phyloP scores from a whole-genome alignment of 2,329 filamentous ascomycete species.

The Periconia macrospinosa region DNA sequence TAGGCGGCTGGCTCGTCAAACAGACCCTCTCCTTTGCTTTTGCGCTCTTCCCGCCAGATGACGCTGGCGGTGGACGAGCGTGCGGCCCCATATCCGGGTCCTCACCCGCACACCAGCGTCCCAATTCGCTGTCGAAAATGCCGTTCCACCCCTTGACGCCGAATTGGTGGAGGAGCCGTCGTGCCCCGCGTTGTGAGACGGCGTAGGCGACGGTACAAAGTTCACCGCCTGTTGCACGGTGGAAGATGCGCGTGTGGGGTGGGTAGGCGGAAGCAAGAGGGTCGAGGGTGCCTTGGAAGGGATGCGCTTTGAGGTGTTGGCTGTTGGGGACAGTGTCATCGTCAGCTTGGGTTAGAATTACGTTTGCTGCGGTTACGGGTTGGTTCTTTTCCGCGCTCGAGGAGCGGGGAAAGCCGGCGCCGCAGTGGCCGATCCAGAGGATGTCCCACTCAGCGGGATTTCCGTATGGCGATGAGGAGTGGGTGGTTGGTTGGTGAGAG shows the following conservation, averaged over 20 bases:
- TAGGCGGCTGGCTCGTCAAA: conserved; percentile 28
- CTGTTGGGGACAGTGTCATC: conserved; percentile 26
- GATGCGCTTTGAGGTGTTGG: conserved; percentile 32
- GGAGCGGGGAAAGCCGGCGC: conserved; percentile 30
- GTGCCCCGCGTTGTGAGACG: conserved; percentile 33
- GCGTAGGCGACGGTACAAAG: conserved; percentile 35
- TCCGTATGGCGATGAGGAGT: conserved; percentile 33
- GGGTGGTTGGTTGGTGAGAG: conserved; percentile 19
- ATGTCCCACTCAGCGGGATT: conserved; percentile 44
- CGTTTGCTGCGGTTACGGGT: conserved; percentile 15
- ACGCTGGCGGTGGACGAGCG: neutral
- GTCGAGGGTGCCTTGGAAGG: conserved; percentile 30
- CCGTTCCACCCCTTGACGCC: conserved; percentile 29
- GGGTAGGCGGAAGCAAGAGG: conserved; percentile 26
- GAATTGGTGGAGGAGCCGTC: conserved; percentile 32
- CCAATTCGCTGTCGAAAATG: conserved; percentile 32
- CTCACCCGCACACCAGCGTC: conserved; percentile 31
- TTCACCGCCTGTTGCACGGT: conserved; percentile 27
- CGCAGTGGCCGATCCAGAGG: conserved; percentile 44
- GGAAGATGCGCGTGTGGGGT: conserved; percentile 31
- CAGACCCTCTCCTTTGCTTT: conserved; percentile 25
- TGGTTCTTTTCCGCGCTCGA: conserved; percentile 4
- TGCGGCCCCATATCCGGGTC: conserved; percentile 22
- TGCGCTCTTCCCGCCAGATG: conserved; percentile 1
- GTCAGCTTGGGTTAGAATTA: conserved; percentile 24